Evolutionary conservation across 1,284 basidiomycete species (phyloP), one percentile per base, ranked within the genome.

Genomic region (Boletellus deceptivus): DNA sequence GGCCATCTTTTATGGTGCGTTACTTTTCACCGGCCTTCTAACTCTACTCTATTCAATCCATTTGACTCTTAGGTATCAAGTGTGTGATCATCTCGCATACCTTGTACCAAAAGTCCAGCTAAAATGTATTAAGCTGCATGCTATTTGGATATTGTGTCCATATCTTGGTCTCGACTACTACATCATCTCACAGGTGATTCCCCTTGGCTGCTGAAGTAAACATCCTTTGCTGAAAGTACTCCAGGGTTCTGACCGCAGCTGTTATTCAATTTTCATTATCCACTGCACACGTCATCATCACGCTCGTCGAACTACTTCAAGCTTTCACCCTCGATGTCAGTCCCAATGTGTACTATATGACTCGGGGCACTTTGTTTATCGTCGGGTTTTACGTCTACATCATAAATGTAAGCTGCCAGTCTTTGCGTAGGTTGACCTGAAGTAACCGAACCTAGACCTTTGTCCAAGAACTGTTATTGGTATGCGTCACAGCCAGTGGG

Each of bases 61-160:
- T 25, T n/a, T 10, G 11, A 11, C 29, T 37, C 37, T n/a, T 34
- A 59, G 57, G 57, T 20, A 11, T 58, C 38, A 59, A 59, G 57
- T 59, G 18, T 11, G 57, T 57, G 17, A 22, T 40, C 34, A 33
- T 36, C 18, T 25, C 17, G 18, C 35, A 10, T 20, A 22, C 22
- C 9, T 37, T 10, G 38, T 20, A 34, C 25, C 17, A 13, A 3
- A 24, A 2, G n/a, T 27, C 39, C 14, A 33, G n/a, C 45, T 56
- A 29, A 56, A 25, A 2, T 20, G 10, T 25, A 13, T 36, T 7
- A 57, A 57, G 58, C 17, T 59, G 58, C 34, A 37, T 59, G 43
- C 44, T 61, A n/a, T 59, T 61, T 17, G 50, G 49, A 20, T 54
- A 53, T 42, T 59, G 58, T 34, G n/a, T 59, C 11, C 43, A 55